Percentiles rank a stretch among this genome's conserved stretches.
Evolutionary conservation across 257 asterid genomes (phyloP).

Genomic region (Leptodermis oblonga): DNA sequence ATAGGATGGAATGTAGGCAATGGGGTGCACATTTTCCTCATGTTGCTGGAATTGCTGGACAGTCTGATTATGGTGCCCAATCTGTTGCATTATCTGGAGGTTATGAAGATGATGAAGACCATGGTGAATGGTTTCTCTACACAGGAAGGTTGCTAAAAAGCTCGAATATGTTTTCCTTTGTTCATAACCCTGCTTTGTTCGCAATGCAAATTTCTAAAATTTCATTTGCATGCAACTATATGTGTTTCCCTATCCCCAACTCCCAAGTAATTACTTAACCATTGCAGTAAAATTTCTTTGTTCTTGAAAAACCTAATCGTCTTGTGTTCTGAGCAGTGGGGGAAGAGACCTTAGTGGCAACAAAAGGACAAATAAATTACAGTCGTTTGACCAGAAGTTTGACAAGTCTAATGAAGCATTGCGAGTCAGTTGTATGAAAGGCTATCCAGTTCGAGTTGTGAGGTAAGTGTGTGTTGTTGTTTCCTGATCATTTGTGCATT

Average conservation of each 20-base stretch:
- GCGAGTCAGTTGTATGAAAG: constrained; percentile 73
- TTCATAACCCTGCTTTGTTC: not conserved
- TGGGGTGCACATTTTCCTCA: constrained; percentile 97
- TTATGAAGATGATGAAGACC: constrained; percentile 91
- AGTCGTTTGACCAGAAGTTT: constrained; percentile 78
- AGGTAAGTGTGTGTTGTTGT: constrained; percentile 49
- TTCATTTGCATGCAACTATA: no score
- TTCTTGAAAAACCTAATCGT: no score
- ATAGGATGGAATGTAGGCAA: constrained; percentile 86
- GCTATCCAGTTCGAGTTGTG: constrained; percentile 95
- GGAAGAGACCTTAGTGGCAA: constrained; percentile 92
- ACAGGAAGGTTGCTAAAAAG: constrained; percentile 81
- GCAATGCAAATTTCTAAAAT: no score
- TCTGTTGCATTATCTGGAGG: constrained; percentile 96
- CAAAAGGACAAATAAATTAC: constrained; percentile 74
- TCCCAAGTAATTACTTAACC: no score
- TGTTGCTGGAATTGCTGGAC: constrained; percentile 85
- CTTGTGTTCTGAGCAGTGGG: constrained; percentile 67
- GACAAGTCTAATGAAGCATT: constrained; percentile 63
- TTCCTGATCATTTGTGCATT: not conserved
- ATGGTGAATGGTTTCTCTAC: constrained; percentile 95
- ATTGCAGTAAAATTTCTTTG: not conserved
- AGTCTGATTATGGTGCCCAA: constrained; percentile 73
- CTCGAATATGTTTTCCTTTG: not conserved
- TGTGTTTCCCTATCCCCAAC: no score